Percentiles rank a stretch among this genome's conserved stretches.
Conservation (phyloP, 1,139 yeast genomes). For the Candida sanyaensis region DNA sequence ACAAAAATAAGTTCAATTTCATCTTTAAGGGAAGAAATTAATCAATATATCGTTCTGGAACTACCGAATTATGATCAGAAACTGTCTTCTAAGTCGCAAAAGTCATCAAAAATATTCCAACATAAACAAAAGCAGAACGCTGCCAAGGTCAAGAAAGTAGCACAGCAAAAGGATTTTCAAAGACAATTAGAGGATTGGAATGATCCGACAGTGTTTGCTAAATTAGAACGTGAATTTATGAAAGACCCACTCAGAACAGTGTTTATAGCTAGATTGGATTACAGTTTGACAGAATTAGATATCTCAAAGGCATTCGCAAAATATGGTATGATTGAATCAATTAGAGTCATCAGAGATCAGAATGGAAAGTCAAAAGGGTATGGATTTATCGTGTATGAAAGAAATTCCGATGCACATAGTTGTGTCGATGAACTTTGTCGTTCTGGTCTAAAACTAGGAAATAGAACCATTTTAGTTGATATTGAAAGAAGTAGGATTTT, state of each 20-base stretch:
- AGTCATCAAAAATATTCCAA: constrained; percentile 3
- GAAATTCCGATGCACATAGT: constrained; percentile 54
- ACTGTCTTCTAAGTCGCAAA: constrained; percentile 8
- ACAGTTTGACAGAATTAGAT: constrained; percentile 67
- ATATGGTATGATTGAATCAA: constrained; percentile 71
- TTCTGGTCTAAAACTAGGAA: constrained; percentile 37
- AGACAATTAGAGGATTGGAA: constrained; percentile 45
- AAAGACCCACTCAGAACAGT: constrained; percentile 78
- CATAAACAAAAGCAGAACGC: constrained; percentile 15
- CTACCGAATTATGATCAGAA: constrained; percentile 13
- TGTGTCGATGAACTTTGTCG: constrained; percentile 66
- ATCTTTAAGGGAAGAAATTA: constrained; percentile 31
- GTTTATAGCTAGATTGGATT: constrained; percentile 73
- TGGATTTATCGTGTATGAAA: constrained; percentile 76
- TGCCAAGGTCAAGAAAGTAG: constrained; percentile 22
- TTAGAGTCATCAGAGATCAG: constrained; percentile 65
- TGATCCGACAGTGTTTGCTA: constrained; percentile 51
- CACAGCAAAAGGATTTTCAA: constrained; percentile 30
- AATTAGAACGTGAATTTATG: constrained; percentile 57
- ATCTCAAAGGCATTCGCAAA: constrained; percentile 60
- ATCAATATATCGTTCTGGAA: constrained; percentile 29
- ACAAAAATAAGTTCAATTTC: constrained; percentile 54
- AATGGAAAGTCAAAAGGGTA: constrained; percentile 72
- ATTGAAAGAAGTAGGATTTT: constrained; percentile 80
- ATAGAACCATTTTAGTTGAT: constrained; percentile 69